Evolutionary conservation across 164 flowering plant species (phyloP).

Genomic region (Cinnamomum chago): DNA sequence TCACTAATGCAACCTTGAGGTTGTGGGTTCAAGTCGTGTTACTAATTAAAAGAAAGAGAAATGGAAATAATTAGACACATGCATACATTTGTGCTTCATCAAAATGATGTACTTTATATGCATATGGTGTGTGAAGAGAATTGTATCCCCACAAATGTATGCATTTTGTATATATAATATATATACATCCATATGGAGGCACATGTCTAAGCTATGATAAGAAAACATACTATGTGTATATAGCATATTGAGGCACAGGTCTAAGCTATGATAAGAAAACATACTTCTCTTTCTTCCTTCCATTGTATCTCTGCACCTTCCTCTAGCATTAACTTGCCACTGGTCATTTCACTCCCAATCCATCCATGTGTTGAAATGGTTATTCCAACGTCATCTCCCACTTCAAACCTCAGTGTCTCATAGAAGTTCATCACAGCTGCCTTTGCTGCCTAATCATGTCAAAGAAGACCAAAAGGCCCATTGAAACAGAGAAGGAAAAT

Average conservation of each 20-base stretch:
- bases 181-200: not conserved
- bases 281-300: conserved; percentile 92
- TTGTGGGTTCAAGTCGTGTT: not conserved
- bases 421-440: conserved; percentile 84
- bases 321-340: conserved; percentile 76
- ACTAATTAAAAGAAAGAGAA: not conserved
- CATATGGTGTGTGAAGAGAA: not conserved
- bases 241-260: not conserved
- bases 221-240: too few relatives aligned
- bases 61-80: too few relatives aligned
- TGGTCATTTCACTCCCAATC: conserved; percentile 76
- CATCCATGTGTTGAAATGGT: conserved; percentile 93
- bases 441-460: conserved; percentile 65
- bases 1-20: not conserved
- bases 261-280: not conserved
- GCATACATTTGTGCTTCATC: not conserved
- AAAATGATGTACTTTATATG: not conserved
- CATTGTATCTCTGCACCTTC: conserved; percentile 90
- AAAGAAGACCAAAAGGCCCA: not conserved
- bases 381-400: conserved; percentile 70
- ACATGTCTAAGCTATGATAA: not conserved
- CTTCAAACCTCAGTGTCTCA: conserved; percentile 74
- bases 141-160: not conserved
- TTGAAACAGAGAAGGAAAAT: too few relatives aligned
- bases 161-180: not conserved